These are phyloP conservation scores for Macrophomina tecta DNA, from an alignment of 2,329 filamentous ascomycete species.

Conservation along the genomic window DNA sequence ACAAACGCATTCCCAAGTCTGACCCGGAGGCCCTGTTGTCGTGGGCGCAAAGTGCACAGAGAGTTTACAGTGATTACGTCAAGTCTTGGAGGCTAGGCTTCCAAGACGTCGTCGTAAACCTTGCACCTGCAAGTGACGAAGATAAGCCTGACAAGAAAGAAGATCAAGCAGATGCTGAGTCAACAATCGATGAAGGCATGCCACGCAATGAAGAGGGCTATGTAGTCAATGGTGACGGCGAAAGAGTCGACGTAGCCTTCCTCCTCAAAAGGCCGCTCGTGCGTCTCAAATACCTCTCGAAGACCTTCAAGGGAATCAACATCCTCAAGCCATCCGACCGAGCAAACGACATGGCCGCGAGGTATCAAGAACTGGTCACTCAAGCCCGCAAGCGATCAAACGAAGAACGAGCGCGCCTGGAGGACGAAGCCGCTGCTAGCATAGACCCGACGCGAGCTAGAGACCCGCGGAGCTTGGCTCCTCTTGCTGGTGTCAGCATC, in stretches of 20 bases:
- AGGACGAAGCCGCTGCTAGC: slow-evolving; percentile 84
- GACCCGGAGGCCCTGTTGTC: slow-evolving; percentile 74
- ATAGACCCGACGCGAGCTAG: slow-evolving; percentile 83
- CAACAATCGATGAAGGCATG: slow-evolving; percentile 60
- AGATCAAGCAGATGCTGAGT: slow-evolving; percentile 52
- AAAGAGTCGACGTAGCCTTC: slow-evolving; percentile 92
- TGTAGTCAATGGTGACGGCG: slow-evolving; percentile 74
- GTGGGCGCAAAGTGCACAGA: slow-evolving; percentile 81
- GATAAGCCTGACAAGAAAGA: slow-evolving; percentile 44
- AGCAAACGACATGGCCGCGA: slow-evolving; percentile 63
- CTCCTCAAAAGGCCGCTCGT: slow-evolving; percentile 88
- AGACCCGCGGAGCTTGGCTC: slow-evolving; percentile 77
- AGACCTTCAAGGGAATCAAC: slow-evolving; percentile 74
- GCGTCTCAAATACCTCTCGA: slow-evolving; percentile 84
- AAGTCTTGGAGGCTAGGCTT: slow-evolving; percentile 91
- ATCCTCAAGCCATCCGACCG: slow-evolving; percentile 61
- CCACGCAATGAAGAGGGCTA: slow-evolving; percentile 66
- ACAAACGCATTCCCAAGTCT: slow-evolving; percentile 78
- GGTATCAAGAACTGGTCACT: slow-evolving; percentile 75
- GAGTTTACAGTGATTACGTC: slow-evolving; percentile 84
- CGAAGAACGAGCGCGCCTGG: slow-evolving; percentile 73
- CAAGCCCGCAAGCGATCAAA: slow-evolving; percentile 76
- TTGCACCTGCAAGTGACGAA: slow-evolving; percentile 75
- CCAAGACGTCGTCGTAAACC: slow-evolving; percentile 90
- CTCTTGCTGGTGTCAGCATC: slow-evolving; percentile 72